Evolutionary conservation across 345 rosid species (phyloP).

Genomic region (Bruguiera sexangula): DNA sequence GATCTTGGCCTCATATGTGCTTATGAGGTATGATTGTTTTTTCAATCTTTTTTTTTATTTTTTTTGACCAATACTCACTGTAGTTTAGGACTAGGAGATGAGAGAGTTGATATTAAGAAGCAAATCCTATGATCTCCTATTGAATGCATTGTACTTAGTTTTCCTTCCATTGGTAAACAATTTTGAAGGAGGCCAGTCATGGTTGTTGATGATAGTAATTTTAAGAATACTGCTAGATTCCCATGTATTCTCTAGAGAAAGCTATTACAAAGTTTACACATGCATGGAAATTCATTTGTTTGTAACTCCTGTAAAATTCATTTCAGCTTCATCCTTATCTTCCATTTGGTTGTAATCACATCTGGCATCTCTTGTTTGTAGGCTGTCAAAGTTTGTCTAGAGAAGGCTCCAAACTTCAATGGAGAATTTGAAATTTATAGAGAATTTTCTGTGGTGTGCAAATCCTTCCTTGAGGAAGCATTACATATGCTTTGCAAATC

Average conservation of each 20-base stretch:
- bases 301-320: neutral
- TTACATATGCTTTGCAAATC: constrained; percentile 33
- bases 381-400: constrained; percentile 69
- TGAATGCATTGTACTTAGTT: neutral
- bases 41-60: constrained; percentile 8
- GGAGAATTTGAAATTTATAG: constrained; percentile 44
- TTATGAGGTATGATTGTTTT: constrained; percentile 54
- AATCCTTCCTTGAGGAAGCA: constrained; percentile 61
- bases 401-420: constrained; percentile 34
- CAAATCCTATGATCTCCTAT: neutral
- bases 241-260: too few species aligned
- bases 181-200: too few species aligned
- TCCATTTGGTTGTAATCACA: constrained; percentile 5
- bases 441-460: constrained; percentile 43
- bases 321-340: neutral
- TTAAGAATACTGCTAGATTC: too few species aligned
- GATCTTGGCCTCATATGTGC: constrained; percentile 84
- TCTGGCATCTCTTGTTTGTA: constrained; percentile 25
- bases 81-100: neutral
- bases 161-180: too few species aligned
- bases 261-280: too few species aligned
- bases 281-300: neutral
- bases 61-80: neutral
- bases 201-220: too few species aligned
- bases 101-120: neutral